Evolutionary conservation across 192 early-diverging fungal species (phyloP).

Genomic region (Ambispora gerdemannii): DNA sequence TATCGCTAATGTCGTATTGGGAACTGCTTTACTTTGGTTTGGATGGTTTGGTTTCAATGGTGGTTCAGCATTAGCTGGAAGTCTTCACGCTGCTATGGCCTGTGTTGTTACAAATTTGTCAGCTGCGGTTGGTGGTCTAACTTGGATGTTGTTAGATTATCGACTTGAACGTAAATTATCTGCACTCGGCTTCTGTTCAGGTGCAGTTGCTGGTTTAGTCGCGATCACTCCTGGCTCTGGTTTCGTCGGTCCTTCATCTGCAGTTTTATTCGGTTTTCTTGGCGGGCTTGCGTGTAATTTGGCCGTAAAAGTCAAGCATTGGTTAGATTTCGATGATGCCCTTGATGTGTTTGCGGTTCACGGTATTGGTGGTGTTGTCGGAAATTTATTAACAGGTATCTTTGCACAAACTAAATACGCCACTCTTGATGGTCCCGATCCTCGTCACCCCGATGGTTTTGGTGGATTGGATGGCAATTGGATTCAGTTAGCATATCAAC

Average conservation of each 20-base stretch:
- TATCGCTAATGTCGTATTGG: slow-evolving; percentile 89
- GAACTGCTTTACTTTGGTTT: slow-evolving; percentile 88
- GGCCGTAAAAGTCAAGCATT: slow-evolving; percentile 77
- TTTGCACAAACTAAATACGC: slow-evolving; percentile 81
- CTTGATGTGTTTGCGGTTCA: slow-evolving; percentile 91
- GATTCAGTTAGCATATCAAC: slow-evolving; percentile 80
- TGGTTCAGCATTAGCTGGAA: slow-evolving; percentile 79
- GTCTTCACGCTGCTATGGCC: slow-evolving; percentile 85
- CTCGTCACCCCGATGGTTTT: too few relatives aligned
- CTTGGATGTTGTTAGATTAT: slow-evolving; percentile 83
- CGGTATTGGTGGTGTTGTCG: slow-evolving; percentile 79
- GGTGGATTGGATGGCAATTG: slow-evolving; percentile 42
- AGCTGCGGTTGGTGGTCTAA: slow-evolving; percentile 73
- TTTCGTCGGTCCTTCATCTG: slow-evolving; percentile 78
- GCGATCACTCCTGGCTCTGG: slow-evolving; percentile 92
- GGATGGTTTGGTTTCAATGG: slow-evolving; percentile 98
- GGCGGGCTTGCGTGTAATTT: slow-evolving; percentile 76
- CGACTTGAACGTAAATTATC: slow-evolving; percentile 79
- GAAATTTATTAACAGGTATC: slow-evolving; percentile 72
- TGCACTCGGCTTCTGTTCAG: slow-evolving; percentile 92
- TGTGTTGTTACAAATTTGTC: slow-evolving; percentile 85
- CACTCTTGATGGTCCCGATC: slow-evolving; percentile 59
- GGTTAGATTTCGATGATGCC: slow-evolving; percentile 86
- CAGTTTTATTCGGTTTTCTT: slow-evolving; percentile 74
- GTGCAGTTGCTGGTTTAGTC: slow-evolving; percentile 90